Evolutionary conservation across 2,329 filamentous ascomycete genomes (phyloP), one percentile per base, ranked within the genome.

Genomic region (Curvularia eragrostidis): DNA sequence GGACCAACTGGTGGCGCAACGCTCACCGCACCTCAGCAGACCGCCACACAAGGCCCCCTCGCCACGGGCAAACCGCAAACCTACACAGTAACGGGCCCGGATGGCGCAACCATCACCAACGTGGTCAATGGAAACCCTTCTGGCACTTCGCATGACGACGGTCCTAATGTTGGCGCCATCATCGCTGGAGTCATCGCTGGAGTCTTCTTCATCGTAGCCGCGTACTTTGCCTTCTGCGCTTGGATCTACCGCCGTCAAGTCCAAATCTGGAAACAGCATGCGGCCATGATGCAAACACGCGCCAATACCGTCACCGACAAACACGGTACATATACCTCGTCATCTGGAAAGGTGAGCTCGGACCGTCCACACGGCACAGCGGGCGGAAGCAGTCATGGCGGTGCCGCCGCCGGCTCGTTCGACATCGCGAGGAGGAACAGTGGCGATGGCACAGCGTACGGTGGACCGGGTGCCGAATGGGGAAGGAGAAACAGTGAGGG

Each of bases 241-340:
- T 91, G 87, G 85, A 79, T 93, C 7, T 92, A 92, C 79, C 83
- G 89, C 26, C 87, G 87, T 48, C 89, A 90, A 73, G 83, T 92
- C 15, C 76, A 79, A 28, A 84, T 90, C 9, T 93, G 91, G 80
- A 88, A 89, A 75, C 80, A 84, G 32, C 89, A 92, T 70, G 84
- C 90, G 30, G 85, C 87, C 1, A 84, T 89, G 67, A 80, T 84
- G 1, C 88, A 91, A 68, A 81, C 84, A 3, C 84, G 85, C 49
- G 77, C 78, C 19, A 77, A 79, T 15, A 52, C 78, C n/a, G 76
- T 78, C 30, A 38, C 78, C n/a, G 76, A 78, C 19, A 80, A 78
- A 42, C 57, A 63, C 19, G 67, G 64, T 46, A 71, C 74, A 3
- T 61, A 68, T 19, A 63, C 68, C 3, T 66, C 68, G 3, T 61